phyloP scores from a whole-genome alignment of 2,329 filamentous ascomycete species.

The Sporothrix luriei region DNA sequence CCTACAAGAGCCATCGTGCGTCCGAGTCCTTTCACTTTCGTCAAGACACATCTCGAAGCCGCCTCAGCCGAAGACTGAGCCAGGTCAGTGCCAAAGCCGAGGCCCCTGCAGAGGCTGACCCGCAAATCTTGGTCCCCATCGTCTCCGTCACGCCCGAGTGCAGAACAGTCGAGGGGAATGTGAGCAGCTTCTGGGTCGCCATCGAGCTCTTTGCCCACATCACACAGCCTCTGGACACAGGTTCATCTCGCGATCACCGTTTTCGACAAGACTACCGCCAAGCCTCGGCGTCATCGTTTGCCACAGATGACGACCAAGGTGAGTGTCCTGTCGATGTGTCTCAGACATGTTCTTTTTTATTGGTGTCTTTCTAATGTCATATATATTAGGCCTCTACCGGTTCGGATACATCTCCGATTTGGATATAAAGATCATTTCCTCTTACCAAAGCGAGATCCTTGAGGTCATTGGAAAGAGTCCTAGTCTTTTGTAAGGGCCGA shows the following conservation, averaged over 20 bases:
- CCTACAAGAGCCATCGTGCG: background rate
- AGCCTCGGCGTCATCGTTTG: conserved; percentile 5
- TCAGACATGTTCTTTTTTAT: background rate
- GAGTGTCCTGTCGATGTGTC: background rate
- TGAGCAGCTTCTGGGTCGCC: conserved; percentile 44
- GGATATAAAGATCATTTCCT: conserved; percentile 51
- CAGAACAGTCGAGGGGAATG: conserved; percentile 28
- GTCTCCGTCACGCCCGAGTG: conserved; percentile 35
- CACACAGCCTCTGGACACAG: conserved; percentile 25
- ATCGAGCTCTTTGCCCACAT: conserved; percentile 53
- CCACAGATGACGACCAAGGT: conserved; percentile 26
- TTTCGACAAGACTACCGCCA: conserved; percentile 23
- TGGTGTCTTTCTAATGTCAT: background rate
- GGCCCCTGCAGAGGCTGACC: conserved; percentile 1
- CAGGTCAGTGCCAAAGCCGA: conserved; percentile 12
- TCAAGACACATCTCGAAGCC: background rate
- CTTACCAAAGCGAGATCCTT: conserved; percentile 47
- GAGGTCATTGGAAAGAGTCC: conserved; percentile 52
- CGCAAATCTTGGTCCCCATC: conserved; percentile 34
- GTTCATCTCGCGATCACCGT: background rate
- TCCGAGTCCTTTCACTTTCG: background rate
- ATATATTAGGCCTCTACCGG: conserved; percentile 39
- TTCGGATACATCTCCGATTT: conserved; percentile 57
- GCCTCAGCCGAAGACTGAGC: conserved; percentile 15
- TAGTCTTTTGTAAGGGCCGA: conserved; percentile 46